Percentiles rank a stretch among this genome's conserved stretches.
These are phyloP conservation scores for Saprolegnia parasitica DNA, from an alignment of 352 stramenopile genomes.

Conservation along the genomic window DNA sequence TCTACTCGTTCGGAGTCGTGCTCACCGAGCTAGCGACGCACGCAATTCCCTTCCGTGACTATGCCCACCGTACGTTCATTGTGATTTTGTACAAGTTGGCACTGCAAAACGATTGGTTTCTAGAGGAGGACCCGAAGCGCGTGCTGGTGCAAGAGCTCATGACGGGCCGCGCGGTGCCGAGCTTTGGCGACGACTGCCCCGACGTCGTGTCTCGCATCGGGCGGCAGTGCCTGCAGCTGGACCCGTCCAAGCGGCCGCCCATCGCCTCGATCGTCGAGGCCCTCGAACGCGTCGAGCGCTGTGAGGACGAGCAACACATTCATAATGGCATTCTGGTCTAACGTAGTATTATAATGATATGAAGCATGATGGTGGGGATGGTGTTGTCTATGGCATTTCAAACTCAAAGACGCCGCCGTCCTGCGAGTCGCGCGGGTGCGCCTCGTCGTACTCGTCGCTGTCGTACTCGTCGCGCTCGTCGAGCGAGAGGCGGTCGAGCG, in stretches of 20 bases:
- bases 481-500: constrained; percentile 17
- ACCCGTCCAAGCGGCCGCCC: constrained; percentile 25
- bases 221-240: constrained; percentile 24
- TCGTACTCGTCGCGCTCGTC: constrained; percentile 27
- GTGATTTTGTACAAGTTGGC: not conserved
- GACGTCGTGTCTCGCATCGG: not conserved
- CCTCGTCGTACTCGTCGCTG: not conserved
- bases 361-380: not conserved
- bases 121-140: not conserved
- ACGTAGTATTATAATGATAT: constrained; percentile 12
- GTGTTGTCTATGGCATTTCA: constrained; percentile 27
- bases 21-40: constrained; percentile 29
- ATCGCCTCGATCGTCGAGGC: constrained; percentile 6
- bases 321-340: constrained; percentile 22
- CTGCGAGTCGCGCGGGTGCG: not conserved
- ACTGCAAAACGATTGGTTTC: too few species aligned
- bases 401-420: constrained; percentile 27
- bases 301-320: constrained; percentile 2
- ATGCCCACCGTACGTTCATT: not conserved
- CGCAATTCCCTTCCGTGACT: constrained; percentile 26
- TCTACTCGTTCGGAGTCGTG: constrained; percentile 32
- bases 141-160: constrained; percentile 29
- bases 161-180: constrained; percentile 19
- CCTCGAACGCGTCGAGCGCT: constrained; percentile 9
- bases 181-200: constrained; percentile 7